phyloP scores from a whole-genome alignment of 306 rosid genomes.

The Vicia villosa region DNA sequence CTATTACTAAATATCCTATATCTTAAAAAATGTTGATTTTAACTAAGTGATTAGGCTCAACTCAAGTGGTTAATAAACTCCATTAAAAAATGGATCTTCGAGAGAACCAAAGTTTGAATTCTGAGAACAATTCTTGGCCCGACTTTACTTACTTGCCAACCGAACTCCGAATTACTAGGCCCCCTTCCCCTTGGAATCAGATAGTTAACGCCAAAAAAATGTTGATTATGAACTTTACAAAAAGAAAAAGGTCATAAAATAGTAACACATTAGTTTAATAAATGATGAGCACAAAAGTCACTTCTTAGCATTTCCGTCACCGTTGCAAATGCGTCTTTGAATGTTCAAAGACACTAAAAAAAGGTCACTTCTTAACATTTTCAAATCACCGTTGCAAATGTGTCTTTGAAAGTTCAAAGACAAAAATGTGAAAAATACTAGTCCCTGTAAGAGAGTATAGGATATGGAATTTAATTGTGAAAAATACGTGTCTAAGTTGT shows the following conservation, averaged over 20 bases:
- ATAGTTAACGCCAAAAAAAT: neutral
- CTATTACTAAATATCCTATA: neutral
- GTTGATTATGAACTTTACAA: conserved; percentile 1
- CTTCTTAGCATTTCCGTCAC: neutral
- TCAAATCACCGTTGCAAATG: neutral
- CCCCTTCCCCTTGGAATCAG: too few species aligned
- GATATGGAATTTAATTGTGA: neutral
- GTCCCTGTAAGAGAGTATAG: neutral
- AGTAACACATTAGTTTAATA: neutral
- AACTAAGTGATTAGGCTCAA: too few species aligned
- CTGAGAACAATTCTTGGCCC: too few species aligned
- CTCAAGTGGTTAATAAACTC: too few species aligned
- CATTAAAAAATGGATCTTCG: too few species aligned
- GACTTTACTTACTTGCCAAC: too few species aligned
- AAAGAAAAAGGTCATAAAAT: neutral
- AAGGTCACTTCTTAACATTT: neutral
- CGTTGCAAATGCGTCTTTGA: neutral
- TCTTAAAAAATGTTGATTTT: neutral
- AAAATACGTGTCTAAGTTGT: too few species aligned
- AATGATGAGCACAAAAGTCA: conserved; percentile 2
- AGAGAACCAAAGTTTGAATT: too few species aligned
- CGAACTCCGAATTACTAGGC: too few species aligned
- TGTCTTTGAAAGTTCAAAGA: neutral
- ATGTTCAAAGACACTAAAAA: neutral
- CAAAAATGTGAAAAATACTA: neutral